These are phyloP conservation scores for Alternaria novae-zelandiae DNA, from an alignment of 2,329 filamentous ascomycete species.

Conservation along the genomic window DNA sequence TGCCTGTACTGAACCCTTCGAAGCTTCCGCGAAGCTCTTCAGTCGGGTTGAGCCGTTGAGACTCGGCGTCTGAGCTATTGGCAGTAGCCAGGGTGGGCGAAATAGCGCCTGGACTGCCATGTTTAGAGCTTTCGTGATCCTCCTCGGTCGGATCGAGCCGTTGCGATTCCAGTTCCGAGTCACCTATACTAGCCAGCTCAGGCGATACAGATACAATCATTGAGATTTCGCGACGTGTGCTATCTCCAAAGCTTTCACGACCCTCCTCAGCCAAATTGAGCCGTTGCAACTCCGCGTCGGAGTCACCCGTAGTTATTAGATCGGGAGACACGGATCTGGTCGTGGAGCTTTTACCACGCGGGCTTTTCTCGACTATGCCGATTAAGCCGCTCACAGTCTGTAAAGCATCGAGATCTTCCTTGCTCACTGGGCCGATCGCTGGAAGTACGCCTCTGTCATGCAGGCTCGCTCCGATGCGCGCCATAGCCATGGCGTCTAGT, in stretches of 20 bases:
- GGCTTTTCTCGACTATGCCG: not conserved
- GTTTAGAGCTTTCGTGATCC: no score
- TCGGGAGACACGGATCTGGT: not conserved
- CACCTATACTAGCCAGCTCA: no score
- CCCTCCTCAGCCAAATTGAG: not conserved
- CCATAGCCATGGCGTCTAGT: not conserved
- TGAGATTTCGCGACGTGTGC: no score
- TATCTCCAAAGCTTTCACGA: not conserved
- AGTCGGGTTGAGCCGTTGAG: not conserved
- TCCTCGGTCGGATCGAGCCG: no score
- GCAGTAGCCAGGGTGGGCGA: no score
- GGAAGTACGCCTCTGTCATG: not conserved
- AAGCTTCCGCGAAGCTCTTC: not conserved
- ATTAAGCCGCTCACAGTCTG: not conserved
- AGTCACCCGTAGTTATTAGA: not conserved
- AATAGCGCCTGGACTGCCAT: no score
- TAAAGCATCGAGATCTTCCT: not conserved
- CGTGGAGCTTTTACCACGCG: not conserved
- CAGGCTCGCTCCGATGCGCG: not conserved
- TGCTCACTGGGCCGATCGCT: not conserved
- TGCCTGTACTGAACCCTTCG: not conserved
- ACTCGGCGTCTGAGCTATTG: no score
- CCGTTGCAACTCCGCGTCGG: not conserved
- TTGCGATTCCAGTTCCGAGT: no score
- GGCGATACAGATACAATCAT: no score